phyloP scores from a whole-genome alignment of 2,329 filamentous ascomycete genomes.

The Escovopsis sp. region DNA sequence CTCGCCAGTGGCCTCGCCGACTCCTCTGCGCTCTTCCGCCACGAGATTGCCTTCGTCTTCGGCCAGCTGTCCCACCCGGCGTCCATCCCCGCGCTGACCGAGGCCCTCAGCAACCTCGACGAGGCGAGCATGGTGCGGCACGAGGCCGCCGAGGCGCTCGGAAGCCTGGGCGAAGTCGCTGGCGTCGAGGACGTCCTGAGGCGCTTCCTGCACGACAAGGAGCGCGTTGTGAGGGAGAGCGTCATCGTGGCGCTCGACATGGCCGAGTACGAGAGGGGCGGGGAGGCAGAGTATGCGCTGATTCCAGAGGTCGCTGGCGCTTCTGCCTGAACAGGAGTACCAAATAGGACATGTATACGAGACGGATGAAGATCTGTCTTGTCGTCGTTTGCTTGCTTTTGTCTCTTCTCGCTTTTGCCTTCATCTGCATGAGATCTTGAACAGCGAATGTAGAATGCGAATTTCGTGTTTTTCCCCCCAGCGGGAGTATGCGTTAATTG shows the following conservation, averaged over 20 bases:
- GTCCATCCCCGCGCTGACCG: constrained; percentile 80
- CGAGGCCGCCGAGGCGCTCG: constrained; percentile 90
- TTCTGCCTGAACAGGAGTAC: constrained; percentile 23
- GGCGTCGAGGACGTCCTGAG: constrained; percentile 79
- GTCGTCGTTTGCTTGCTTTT: too few relatives aligned
- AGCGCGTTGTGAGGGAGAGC: constrained; percentile 88
- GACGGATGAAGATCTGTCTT: too few relatives aligned
- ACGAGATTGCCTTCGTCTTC: constrained; percentile 97
- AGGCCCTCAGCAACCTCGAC: constrained; percentile 58
- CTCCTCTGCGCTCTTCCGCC: constrained; percentile 81
- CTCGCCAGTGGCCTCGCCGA: constrained; percentile 77
- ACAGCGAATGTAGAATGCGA: neutral
- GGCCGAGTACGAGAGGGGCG: constrained; percentile 88
- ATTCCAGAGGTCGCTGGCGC: constrained; percentile 49
- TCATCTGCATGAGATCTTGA: too few relatives aligned
- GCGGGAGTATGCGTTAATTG: constrained; percentile 33
- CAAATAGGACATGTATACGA: too few relatives aligned
- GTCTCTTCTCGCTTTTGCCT: too few relatives aligned
- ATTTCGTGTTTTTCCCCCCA: too few relatives aligned
- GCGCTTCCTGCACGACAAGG: constrained; percentile 74
- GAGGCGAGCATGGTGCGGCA: constrained; percentile 96
- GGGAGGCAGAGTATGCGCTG: constrained; percentile 80
- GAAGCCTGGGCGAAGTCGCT: constrained; percentile 82
- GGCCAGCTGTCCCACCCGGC: constrained; percentile 91
- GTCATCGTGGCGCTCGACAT: constrained; percentile 93